Evolutionary conservation across 352 stramenopile species (phyloP).

Genomic region (Pythium rishiriense): DNA sequence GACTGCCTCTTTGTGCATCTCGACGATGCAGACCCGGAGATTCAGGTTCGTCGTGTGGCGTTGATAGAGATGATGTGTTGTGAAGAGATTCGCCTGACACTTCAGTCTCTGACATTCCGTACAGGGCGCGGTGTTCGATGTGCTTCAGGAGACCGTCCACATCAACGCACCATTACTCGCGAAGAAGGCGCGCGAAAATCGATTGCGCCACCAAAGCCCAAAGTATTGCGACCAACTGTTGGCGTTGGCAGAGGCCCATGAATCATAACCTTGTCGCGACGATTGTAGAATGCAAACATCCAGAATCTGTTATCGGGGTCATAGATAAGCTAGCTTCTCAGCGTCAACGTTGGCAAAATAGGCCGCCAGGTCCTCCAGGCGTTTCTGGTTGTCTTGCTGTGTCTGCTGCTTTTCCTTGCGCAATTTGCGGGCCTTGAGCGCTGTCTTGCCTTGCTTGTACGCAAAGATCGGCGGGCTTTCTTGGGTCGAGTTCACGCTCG

Average conservation of each 20-base stretch:
- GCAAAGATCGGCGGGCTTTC: slow-evolving; percentile 58
- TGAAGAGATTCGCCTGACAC: background rate
- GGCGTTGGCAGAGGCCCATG: slow-evolving; percentile 36
- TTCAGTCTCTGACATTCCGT: background rate
- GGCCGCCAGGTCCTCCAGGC: slow-evolving; percentile 52
- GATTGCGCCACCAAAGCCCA: slow-evolving; percentile 66
- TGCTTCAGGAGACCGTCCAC: slow-evolving; percentile 63
- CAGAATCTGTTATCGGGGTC: slow-evolving; percentile 1
- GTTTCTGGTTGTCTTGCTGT: slow-evolving; percentile 47
- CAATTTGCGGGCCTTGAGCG: slow-evolving; percentile 38
- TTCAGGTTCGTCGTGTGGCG: slow-evolving; percentile 54
- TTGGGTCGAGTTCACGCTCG: slow-evolving; percentile 20
- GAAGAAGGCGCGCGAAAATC: slow-evolving; percentile 80
- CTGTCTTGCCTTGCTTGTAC: slow-evolving; percentile 47
- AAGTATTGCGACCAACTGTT: slow-evolving; percentile 74
- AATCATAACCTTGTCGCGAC: slow-evolving; percentile 4
- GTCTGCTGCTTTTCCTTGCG: slow-evolving; percentile 29
- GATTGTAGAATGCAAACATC: background rate
- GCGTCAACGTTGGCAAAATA: slow-evolving; percentile 68
- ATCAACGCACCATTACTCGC: slow-evolving; percentile 58
- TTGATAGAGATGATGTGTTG: background rate
- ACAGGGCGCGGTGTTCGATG: slow-evolving; percentile 66
- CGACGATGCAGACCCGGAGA: slow-evolving; percentile 85
- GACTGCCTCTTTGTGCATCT: slow-evolving; percentile 92
- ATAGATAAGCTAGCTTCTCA: slow-evolving; percentile 50